Conservation (phyloP, 306 rosid species). For the Carpinus viminea region DNA sequence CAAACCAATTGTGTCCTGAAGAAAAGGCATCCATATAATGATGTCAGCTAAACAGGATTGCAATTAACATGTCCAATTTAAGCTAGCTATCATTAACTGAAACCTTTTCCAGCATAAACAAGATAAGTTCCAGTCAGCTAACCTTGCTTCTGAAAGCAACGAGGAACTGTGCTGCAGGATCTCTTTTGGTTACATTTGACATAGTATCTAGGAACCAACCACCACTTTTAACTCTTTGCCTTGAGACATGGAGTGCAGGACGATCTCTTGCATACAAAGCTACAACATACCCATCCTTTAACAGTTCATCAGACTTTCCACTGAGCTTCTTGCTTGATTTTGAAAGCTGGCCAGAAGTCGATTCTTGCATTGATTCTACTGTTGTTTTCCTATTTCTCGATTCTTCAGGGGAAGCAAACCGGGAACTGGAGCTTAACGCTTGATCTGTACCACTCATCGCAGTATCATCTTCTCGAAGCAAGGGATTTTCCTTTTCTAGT, state of each 20-base stretch:
- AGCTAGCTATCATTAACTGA: conserved; percentile 24
- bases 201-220: conserved; percentile 88
- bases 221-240: conserved; percentile 94
- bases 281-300: conserved; percentile 83
- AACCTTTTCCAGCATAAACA: conserved; percentile 12
- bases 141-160: conserved; percentile 89
- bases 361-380: conserved; percentile 67
- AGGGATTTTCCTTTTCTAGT: conserved; percentile 70
- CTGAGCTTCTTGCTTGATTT: conserved; percentile 57
- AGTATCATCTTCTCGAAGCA: conserved; percentile 73
- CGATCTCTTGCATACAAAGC: conserved; percentile 78
- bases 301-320: conserved; percentile 72
- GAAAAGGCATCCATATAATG: conserved; percentile 30
- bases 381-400: conserved; percentile 82
- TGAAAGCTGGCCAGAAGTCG: conserved; percentile 47
- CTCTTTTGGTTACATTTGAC: conserved; percentile 87
- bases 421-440: conserved; percentile 81
- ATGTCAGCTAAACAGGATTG: conserved; percentile 35
- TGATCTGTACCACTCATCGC: conserved; percentile 97
- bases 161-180: conserved; percentile 94
- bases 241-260: conserved; percentile 69
- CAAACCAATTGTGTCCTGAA: conserved; percentile 88
- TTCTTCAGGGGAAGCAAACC: conserved; percentile 70
- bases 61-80: conserved; percentile 6
- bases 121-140: conserved; percentile 26